Evolutionary conservation across 2,329 filamentous ascomycete species (phyloP).

Genomic region (Aspergillus texensis): DNA sequence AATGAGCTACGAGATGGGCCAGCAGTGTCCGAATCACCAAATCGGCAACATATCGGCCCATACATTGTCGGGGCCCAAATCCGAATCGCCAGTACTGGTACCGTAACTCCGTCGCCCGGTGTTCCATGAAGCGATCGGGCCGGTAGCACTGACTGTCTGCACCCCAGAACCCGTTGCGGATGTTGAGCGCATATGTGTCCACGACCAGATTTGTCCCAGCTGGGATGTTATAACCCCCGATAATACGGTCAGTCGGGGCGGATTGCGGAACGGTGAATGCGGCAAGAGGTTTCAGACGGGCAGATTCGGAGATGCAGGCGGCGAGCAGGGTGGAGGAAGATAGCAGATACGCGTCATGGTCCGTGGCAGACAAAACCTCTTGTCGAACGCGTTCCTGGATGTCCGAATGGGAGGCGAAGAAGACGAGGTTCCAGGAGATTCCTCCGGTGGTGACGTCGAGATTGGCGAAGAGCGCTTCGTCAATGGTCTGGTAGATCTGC

Average conservation of each 20-base stretch:
- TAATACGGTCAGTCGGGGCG: constrained; percentile 35
- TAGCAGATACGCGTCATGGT: constrained; percentile 29
- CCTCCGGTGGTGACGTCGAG: constrained; percentile 50
- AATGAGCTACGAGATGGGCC: neutral
- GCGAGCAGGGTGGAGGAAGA: constrained; percentile 30
- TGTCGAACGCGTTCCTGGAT: constrained; percentile 26
- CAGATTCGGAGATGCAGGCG: constrained; percentile 43
- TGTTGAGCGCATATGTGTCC: constrained; percentile 49
- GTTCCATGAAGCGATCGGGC: constrained; percentile 28
- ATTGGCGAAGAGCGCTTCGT: constrained; percentile 52
- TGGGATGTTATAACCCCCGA: constrained; percentile 42
- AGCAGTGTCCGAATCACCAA: neutral
- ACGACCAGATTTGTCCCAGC: constrained; percentile 45
- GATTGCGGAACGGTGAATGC: constrained; percentile 48
- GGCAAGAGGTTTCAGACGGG: constrained; percentile 42
- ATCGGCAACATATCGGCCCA: neutral
- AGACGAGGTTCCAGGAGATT: constrained; percentile 47
- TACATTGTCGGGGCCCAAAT: neutral
- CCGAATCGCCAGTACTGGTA: neutral
- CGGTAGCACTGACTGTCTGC: constrained; percentile 38
- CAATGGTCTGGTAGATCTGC: constrained; percentile 47
- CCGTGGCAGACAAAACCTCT: constrained; percentile 20
- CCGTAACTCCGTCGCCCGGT: neutral
- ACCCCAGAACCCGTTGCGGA: constrained; percentile 44
- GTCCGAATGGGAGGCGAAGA: constrained; percentile 41